Percentiles rank a stretch among this genome's conserved stretches.
Evolutionary conservation across 306 rosid genomes (phyloP).

Genomic region (Sicyos baderoa): DNA sequence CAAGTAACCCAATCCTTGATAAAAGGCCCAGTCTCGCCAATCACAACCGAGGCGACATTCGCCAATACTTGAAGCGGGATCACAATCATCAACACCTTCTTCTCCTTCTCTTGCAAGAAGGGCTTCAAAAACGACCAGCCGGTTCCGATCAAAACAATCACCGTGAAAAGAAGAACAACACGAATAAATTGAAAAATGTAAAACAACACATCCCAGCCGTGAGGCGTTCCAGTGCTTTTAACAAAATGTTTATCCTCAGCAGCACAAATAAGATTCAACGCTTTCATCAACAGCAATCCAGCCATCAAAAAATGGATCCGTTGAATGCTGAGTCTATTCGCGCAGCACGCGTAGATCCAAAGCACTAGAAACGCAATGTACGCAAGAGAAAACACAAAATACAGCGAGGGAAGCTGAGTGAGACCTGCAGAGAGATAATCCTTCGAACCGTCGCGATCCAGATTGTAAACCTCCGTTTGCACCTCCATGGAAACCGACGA

Average conservation of each 20-base stretch:
- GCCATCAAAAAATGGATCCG: conserved; percentile 81
- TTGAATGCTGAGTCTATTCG: conserved; percentile 47
- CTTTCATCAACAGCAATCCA: conserved; percentile 53
- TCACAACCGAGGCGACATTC: conserved; percentile 71
- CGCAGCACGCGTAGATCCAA: conserved; percentile 44
- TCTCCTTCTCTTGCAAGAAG: conserved; percentile 67
- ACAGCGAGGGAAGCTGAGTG: conserved; percentile 61
- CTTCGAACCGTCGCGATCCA: conserved; percentile 36
- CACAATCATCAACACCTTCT: conserved; percentile 81
- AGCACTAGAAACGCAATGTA: conserved; percentile 46
- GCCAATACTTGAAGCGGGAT: conserved; percentile 88
- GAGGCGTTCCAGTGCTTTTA: conserved; percentile 72
- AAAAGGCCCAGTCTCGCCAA: conserved; percentile 83
- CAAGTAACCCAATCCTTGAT: conserved; percentile 94
- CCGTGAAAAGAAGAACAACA: conserved; percentile 59
- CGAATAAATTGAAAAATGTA: conserved; percentile 79
- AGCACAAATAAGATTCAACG: conserved; percentile 55
- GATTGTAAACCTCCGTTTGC: conserved; percentile 65
- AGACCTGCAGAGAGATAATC: conserved; percentile 81
- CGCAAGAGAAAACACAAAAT: conserved; percentile 41
- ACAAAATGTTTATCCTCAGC: conserved; percentile 84
- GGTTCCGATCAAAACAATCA: conserved; percentile 69
- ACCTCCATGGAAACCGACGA: conserved; percentile 61
- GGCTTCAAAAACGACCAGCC: conserved; percentile 88
- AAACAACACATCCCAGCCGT: conserved; percentile 86